These are phyloP conservation scores for Phycomyces nitens DNA, from an alignment of 192 early-diverging fungal genomes.

Conservation along the genomic window DNA sequence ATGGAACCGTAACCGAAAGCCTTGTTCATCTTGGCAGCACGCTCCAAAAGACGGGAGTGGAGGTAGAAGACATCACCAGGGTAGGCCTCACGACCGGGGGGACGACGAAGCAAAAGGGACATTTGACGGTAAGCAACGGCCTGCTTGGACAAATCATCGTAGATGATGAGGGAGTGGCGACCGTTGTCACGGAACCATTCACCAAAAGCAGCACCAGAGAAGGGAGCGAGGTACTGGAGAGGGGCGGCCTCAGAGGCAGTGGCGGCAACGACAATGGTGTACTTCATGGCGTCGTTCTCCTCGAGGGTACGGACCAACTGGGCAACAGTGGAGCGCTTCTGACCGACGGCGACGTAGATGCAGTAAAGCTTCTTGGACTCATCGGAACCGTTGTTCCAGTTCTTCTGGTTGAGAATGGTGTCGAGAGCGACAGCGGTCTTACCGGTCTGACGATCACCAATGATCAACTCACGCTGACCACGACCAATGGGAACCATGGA, in stretches of 20 bases:
- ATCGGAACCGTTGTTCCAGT: conserved; percentile 92
- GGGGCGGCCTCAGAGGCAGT: conserved; percentile 98
- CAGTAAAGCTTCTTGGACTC: conserved; percentile 99
- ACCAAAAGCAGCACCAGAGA: conserved; percentile 97
- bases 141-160: conserved; percentile 99
- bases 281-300: conserved; percentile 97
- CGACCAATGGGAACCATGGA: conserved; percentile 99
- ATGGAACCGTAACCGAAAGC: conserved; percentile 91
- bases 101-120: conserved; percentile 98
- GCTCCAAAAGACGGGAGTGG: conserved; percentile 97
- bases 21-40: conserved; percentile 99
- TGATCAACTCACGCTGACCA: conserved; percentile 99
- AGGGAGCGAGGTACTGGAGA: conserved; percentile 97
- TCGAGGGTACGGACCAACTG: conserved; percentile 98
- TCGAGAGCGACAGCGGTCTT: conserved; percentile 98
- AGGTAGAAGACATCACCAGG: conserved; percentile 99
- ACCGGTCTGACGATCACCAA: conserved; percentile 99
- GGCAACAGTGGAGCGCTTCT: conserved; percentile 98
- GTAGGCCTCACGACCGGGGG: conserved; percentile 98
- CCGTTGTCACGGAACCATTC: conserved; percentile 99
- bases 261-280: conserved; percentile 96
- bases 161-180: conserved; percentile 97
- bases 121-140: conserved; percentile 99
- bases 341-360: conserved; percentile 97
- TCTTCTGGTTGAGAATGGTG: conserved; percentile 99